These are phyloP conservation scores for Styphnolobium japonicum DNA, from an alignment of 306 rosid genomes.

Conservation along the genomic window DNA sequence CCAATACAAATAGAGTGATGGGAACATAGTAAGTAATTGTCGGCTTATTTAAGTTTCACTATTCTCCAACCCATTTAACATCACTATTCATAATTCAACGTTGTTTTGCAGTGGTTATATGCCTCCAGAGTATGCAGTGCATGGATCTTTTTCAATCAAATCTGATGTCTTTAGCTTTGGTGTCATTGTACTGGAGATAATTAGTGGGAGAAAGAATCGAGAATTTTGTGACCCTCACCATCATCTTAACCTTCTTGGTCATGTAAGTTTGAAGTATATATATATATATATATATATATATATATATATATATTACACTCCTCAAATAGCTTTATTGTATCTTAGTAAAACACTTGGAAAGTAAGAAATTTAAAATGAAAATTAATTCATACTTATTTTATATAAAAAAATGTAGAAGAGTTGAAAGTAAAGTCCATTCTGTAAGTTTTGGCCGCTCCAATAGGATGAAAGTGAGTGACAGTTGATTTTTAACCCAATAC, in stretches of 20 bases:
- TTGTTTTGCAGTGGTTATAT: not conserved
- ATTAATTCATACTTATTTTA: too few relatives aligned
- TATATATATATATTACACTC: too few relatives aligned
- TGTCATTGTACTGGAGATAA: slow-evolving; percentile 11
- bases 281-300: too few relatives aligned
- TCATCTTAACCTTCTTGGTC: slow-evolving; percentile 21
- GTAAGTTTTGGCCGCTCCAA: too few relatives aligned
- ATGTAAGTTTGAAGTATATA: not conserved
- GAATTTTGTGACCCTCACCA: not conserved
- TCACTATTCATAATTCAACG: not conserved
- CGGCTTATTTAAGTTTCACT: not conserved
- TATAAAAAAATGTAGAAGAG: too few relatives aligned
- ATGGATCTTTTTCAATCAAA: slow-evolving; percentile 11
- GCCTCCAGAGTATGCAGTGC: not conserved
- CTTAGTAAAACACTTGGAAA: too few relatives aligned
- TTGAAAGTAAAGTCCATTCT: too few relatives aligned
- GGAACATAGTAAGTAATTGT: not conserved
- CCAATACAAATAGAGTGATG: slow-evolving; percentile 11
- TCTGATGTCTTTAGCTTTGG: slow-evolving; percentile 16
- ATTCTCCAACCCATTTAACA: not conserved
- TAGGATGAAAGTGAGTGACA: too few relatives aligned
- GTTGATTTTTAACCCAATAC: too few relatives aligned
- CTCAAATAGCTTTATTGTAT: too few relatives aligned
- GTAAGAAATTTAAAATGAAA: too few relatives aligned
- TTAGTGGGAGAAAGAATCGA: slow-evolving; percentile 5